Conservation (phyloP, 164 flowering plant genomes). For the Aristolochia fimbriata region DNA sequence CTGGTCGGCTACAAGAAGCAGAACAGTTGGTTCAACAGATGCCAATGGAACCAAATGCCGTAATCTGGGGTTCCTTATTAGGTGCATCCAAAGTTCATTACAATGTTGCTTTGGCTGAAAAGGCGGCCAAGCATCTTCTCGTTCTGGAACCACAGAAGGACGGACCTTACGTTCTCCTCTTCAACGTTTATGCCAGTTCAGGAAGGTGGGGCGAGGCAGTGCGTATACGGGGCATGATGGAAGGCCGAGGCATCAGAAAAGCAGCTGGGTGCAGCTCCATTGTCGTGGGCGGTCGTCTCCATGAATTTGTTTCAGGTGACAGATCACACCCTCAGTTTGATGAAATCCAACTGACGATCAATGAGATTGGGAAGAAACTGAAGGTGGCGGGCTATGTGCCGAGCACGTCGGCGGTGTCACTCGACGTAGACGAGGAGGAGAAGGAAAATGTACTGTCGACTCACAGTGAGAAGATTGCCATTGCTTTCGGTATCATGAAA, state of each 20-base stretch:
- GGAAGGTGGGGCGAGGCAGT: conserved; percentile 12
- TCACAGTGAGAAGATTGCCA: no score
- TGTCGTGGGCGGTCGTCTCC: conserved; percentile 15
- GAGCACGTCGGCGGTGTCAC: conserved; percentile 14
- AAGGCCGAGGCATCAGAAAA: conserved; percentile 9
- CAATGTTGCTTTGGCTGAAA: conserved; percentile 11
- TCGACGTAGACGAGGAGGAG: conserved; percentile 17
- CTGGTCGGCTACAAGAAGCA: conserved; percentile 16
- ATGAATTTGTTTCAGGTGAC: conserved; percentile 30
- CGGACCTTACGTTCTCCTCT: conserved; percentile 13
- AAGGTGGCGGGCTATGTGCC: conserved; percentile 17
- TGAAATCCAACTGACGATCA: conserved; percentile 17
- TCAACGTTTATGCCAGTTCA: conserved; percentile 14
- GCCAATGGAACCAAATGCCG: conserved; percentile 15
- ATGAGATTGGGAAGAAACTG: conserved; percentile 19
- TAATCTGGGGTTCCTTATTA: conserved; percentile 18
- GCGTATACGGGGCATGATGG: conserved; percentile 12
- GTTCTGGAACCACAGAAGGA: conserved; percentile 16
- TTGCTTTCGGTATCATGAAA: no score
- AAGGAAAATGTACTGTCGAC: no score
- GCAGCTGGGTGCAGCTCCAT: conserved; percentile 16
- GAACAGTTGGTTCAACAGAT: conserved; percentile 12
- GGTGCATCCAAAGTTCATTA: conserved; percentile 12
- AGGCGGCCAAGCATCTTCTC: conserved; percentile 10
- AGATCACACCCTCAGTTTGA: conserved; percentile 16